Conservation (phyloP, 2,329 filamentous ascomycete genomes). For the Neofusicoccum kwambonambiense region DNA sequence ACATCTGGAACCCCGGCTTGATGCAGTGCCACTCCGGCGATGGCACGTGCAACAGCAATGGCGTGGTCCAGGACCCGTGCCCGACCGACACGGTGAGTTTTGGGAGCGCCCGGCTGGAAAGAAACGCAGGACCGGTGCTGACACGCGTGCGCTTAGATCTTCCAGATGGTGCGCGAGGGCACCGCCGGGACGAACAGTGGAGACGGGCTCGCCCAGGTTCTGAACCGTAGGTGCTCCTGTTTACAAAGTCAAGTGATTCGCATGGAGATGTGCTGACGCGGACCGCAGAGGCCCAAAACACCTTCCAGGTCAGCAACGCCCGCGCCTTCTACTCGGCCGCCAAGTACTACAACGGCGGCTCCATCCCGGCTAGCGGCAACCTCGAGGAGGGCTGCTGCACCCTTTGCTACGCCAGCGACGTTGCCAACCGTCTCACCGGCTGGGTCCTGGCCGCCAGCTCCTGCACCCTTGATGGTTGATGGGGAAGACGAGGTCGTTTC, state of each 20-base stretch:
- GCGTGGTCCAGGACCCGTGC: conserved; percentile 38
- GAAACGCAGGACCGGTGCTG: not conserved
- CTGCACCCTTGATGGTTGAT: conserved; percentile 18
- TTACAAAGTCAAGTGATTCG: too few species aligned
- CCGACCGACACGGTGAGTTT: conserved; percentile 26
- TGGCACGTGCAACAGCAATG: conserved; percentile 37
- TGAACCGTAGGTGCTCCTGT: conserved; percentile 24
- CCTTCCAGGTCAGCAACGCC: conserved; percentile 28
- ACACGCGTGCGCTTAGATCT: conserved; percentile 25
- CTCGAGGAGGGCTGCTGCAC: conserved; percentile 46
- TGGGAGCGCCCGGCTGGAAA: too few species aligned
- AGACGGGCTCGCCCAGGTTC: conserved; percentile 43
- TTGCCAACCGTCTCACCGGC: conserved; percentile 50
- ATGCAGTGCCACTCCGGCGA: conserved; percentile 47
- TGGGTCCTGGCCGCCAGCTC: conserved; percentile 32
- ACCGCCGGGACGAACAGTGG: conserved; percentile 41
- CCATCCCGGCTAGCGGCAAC: conserved; percentile 35
- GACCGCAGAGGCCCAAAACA: not conserved
- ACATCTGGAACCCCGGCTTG: conserved; percentile 46
- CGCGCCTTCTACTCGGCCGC: conserved; percentile 48
- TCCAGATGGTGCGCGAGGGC: conserved; percentile 46
- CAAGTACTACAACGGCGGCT: conserved; percentile 53
- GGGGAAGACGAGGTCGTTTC: too few species aligned
- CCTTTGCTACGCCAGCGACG: conserved; percentile 52
- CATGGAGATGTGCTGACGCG: not conserved